These are phyloP conservation scores for Aegle marmelos DNA, from an alignment of 345 rosid species.

Conservation along the genomic window DNA sequence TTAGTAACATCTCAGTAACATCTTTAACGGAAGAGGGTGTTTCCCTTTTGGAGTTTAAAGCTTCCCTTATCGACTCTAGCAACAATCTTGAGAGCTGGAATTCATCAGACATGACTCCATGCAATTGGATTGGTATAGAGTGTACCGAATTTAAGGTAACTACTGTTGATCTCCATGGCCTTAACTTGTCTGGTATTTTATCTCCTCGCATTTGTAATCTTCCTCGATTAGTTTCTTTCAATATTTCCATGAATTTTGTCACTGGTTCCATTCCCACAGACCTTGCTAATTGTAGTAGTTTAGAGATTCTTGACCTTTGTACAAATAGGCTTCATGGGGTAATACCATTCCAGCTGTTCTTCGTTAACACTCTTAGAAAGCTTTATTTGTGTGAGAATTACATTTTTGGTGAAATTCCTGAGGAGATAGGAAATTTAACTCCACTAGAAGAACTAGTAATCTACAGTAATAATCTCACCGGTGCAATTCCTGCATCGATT, in stretches of 20 bases:
- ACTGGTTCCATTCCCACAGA: slow-evolving; percentile 57
- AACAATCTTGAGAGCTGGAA: slow-evolving; percentile 59
- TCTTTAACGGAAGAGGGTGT: slow-evolving; percentile 55
- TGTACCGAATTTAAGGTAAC: slow-evolving; percentile 51
- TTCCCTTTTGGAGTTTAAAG: slow-evolving; percentile 52
- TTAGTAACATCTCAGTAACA: slow-evolving; percentile 28
- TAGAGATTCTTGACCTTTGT: slow-evolving; percentile 57
- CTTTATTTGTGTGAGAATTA: slow-evolving; percentile 53
- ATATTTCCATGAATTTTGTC: slow-evolving; percentile 50
- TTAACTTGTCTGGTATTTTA: slow-evolving; percentile 61
- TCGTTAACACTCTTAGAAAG: slow-evolving; percentile 41
- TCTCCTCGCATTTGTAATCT: slow-evolving; percentile 60
- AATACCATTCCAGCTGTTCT: slow-evolving; percentile 50
- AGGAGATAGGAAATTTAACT: slow-evolving; percentile 45
- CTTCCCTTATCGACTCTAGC: slow-evolving; percentile 42
- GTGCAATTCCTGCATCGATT: slow-evolving; percentile 52
- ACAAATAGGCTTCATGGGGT: slow-evolving; percentile 71
- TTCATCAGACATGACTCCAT: slow-evolving; percentile 49
- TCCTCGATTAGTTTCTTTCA: slow-evolving; percentile 35
- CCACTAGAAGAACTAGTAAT: slow-evolving; percentile 62
- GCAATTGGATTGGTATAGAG: slow-evolving; percentile 62
- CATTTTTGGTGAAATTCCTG: slow-evolving; percentile 56
- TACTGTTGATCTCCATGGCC: slow-evolving; percentile 46
- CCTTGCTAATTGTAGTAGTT: slow-evolving; percentile 36
- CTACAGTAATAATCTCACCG: slow-evolving; percentile 70